Conservation (phyloP, 805 yeast species). For the Vanderwaltozyma polyspora region DNA sequence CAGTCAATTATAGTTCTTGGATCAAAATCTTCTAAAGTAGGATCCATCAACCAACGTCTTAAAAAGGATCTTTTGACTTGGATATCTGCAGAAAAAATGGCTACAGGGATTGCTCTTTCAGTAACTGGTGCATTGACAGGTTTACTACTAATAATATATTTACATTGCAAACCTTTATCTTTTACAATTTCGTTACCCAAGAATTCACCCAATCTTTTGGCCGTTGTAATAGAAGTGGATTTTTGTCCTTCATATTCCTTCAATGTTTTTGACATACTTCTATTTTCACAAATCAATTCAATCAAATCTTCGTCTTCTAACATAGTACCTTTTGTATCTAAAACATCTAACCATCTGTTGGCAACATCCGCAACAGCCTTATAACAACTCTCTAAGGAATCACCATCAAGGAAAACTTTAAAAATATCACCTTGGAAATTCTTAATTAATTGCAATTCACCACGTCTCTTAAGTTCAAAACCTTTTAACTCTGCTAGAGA, state of each 20-base stretch:
- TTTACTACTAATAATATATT: constrained; percentile 75
- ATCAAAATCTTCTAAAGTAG: constrained; percentile 66
- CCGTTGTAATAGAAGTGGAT: constrained; percentile 93
- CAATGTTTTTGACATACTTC: constrained; percentile 86
- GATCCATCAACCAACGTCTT: constrained; percentile 80
- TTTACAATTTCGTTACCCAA: constrained; percentile 93
- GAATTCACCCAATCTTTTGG: constrained; percentile 84
- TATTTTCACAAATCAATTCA: constrained; percentile 89
- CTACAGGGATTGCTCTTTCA: constrained; percentile 93
- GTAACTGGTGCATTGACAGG: constrained; percentile 87
- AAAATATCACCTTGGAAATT: constrained; percentile 93
- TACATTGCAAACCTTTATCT: constrained; percentile 92
- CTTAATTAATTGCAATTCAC: constrained; percentile 86
- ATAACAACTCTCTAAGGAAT: constrained; percentile 68
- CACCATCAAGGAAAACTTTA: constrained; percentile 81
- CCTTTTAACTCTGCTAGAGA: constrained; percentile 92
- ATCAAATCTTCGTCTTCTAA: constrained; percentile 90
- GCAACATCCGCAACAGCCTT: constrained; percentile 86
- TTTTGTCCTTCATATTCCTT: constrained; percentile 85
- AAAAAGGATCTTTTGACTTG: constrained; percentile 59
- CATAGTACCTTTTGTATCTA: constrained; percentile 76
- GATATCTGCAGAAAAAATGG: constrained; percentile 79
- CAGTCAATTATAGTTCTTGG: constrained; percentile 87
- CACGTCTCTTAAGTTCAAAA: constrained; percentile 91
- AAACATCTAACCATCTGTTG: constrained; percentile 88